A percentile compares a stretch with the other conserved stretches of the same genome.
Conservation (phyloP, 768 basidiomycete genomes). For the Stropharia rugosoannulata region DNA sequence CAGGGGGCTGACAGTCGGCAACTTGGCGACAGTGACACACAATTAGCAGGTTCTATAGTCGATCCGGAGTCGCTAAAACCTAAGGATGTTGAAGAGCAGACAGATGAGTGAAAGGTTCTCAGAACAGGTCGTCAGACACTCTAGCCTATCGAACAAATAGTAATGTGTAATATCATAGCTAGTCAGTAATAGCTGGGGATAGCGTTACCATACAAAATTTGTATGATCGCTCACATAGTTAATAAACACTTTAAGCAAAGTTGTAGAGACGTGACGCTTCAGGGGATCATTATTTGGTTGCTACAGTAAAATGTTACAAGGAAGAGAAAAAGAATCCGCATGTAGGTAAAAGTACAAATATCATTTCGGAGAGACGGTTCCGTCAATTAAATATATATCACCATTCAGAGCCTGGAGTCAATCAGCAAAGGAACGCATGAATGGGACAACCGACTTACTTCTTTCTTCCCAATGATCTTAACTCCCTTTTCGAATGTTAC, state of each 20-base stretch:
- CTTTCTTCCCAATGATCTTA: slow-evolving; percentile 56
- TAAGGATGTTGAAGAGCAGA: background rate
- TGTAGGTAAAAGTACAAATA: background rate
- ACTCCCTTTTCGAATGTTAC: slow-evolving; percentile 56
- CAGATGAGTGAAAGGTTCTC: background rate
- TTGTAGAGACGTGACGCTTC: too few species aligned
- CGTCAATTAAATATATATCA: slow-evolving; percentile 58
- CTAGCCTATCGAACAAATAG: background rate
- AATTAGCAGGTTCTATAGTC: background rate
- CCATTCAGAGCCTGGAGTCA: slow-evolving; percentile 50
- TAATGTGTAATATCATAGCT: background rate
- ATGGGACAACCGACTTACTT: slow-evolving; percentile 39
- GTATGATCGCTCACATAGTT: too few species aligned
- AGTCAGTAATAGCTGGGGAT: background rate
- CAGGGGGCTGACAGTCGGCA: background rate
- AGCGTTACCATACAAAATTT: too few species aligned
- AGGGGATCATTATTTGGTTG: too few species aligned
- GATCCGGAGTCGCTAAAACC: background rate
- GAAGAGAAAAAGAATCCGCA: too few species aligned
- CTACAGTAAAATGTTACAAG: too few species aligned
- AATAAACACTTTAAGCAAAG: too few species aligned
- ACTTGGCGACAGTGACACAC: slow-evolving; percentile 1
- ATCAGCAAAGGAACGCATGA: background rate
- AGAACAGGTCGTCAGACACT: background rate
- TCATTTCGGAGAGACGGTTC: slow-evolving; percentile 36